Evolutionary conservation across 257 asterid genomes (phyloP).

Genomic region (Solanum medicagineum): DNA sequence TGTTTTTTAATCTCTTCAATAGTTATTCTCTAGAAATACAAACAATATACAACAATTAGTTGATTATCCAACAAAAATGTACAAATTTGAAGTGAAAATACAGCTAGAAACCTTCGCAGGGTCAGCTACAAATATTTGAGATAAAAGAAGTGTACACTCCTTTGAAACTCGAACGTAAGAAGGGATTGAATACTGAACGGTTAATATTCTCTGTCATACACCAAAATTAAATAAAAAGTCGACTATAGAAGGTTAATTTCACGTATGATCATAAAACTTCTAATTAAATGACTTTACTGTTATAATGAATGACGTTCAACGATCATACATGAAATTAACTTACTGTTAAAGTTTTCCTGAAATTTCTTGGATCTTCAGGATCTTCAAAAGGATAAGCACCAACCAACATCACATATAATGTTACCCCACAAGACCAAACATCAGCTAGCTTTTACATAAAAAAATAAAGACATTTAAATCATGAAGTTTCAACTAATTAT

Average conservation of each 20-base stretch:
- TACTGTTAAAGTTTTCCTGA: conserved; percentile 78
- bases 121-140: conserved; percentile 66
- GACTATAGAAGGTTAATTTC: neutral
- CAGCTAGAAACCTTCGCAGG: conserved; percentile 50
- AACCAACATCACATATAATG: conserved; percentile 81
- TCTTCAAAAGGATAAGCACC: conserved; percentile 97
- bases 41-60: neutral
- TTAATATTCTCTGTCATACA: conserved; percentile 54
- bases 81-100: neutral
- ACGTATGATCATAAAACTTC: neutral
- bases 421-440: conserved; percentile 99
- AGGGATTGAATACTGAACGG: conserved; percentile 85
- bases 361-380: conserved; percentile 78
- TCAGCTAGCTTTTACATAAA: conserved; percentile 53
- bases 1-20: conserved; percentile 70
- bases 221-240: neutral
- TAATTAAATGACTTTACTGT: neutral
- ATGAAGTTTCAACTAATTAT: neutral
- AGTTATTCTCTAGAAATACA: conserved; percentile 51
- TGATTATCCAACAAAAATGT: neutral
- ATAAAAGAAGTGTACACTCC: conserved; percentile 71
- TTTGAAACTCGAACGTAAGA: conserved; percentile 63
- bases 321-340: neutral
- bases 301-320: neutral
- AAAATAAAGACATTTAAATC: neutral